Conservation (phyloP, 306 rosid species). For the Cicer pinnatifidum region DNA sequence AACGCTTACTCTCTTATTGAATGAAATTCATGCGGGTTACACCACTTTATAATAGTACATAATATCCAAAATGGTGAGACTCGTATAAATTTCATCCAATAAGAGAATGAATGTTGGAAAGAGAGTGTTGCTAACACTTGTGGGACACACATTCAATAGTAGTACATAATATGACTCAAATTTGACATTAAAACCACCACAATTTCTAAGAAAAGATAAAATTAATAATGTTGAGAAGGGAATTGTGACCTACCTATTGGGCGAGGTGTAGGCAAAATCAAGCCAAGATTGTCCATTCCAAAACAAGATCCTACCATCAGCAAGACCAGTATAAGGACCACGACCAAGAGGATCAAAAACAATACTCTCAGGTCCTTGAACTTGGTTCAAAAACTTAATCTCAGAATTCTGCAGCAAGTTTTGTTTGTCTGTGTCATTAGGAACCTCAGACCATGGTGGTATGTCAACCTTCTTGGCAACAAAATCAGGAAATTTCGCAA, state of each 20-base stretch:
- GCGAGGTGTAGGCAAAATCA: constrained; percentile 79
- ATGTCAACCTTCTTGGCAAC: constrained; percentile 50
- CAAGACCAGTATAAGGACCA: constrained; percentile 92
- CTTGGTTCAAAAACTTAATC: constrained; percentile 70
- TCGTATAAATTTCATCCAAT: too few species aligned
- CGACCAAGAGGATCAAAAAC: constrained; percentile 86
- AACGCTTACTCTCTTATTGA: too few species aligned
- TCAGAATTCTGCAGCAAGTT: constrained; percentile 80
- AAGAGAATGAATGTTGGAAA: too few species aligned
- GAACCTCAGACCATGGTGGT: constrained; percentile 69
- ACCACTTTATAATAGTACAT: too few species aligned
- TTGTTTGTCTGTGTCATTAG: constrained; percentile 56
- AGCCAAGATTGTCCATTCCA: constrained; percentile 78
- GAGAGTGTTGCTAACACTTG: too few species aligned
- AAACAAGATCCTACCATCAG: constrained; percentile 80
- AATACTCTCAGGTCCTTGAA: constrained; percentile 92
- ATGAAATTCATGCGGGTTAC: too few species aligned
- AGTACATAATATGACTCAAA: neutral
- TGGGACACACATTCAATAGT: neutral
- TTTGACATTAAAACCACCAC: neutral
- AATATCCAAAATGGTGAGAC: too few species aligned
- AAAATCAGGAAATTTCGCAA: constrained; percentile 67
- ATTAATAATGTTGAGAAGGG: neutral
- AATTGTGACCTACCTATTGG: constrained; percentile 59
- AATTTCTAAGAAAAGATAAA: neutral